These are phyloP conservation scores for Mollisiaceae sp. DNA, from an alignment of 2,329 filamentous ascomycete genomes.

Conservation along the genomic window DNA sequence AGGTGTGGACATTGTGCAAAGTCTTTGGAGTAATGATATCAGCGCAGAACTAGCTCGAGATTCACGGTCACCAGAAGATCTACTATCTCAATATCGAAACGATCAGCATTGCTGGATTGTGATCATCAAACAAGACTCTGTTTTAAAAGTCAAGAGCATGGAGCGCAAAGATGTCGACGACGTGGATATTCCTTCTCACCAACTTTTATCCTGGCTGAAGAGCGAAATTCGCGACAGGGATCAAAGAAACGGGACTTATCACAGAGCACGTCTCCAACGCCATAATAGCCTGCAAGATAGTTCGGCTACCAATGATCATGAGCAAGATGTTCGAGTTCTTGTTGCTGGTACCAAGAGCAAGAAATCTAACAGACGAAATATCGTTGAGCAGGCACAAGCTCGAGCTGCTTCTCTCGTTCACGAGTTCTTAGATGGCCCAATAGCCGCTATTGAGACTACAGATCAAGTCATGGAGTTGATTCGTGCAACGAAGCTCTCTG, in stretches of 20 bases:
- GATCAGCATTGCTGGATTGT: slow-evolving; percentile 86
- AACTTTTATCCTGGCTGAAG: slow-evolving; percentile 81
- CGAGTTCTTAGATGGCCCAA: slow-evolving; percentile 76
- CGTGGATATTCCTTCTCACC: slow-evolving; percentile 73
- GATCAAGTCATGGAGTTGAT: slow-evolving; percentile 83
- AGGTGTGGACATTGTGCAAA: slow-evolving; percentile 77
- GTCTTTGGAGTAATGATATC: slow-evolving; percentile 82
- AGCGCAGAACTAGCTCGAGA: slow-evolving; percentile 87
- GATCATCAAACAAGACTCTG: slow-evolving; percentile 79
- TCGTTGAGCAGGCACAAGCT: slow-evolving; percentile 78
- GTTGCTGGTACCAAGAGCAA: slow-evolving; percentile 83
- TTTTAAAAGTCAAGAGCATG: slow-evolving; percentile 80
- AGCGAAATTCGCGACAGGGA: slow-evolving; percentile 82
- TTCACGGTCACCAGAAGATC: slow-evolving; percentile 77
- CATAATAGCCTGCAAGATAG: slow-evolving; percentile 37
- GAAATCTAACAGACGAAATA: slow-evolving; percentile 86
- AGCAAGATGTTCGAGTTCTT: slow-evolving; percentile 83
- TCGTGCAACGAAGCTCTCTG: slow-evolving; percentile 73
- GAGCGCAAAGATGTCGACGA: slow-evolving; percentile 76
- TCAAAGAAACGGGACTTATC: slow-evolving; percentile 57
- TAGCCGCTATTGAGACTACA: slow-evolving; percentile 86
- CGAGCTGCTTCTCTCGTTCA: slow-evolving; percentile 67
- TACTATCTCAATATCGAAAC: slow-evolving; percentile 76
- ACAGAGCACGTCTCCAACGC: slow-evolving; percentile 47
- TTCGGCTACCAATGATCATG: slow-evolving; percentile 47